Conservation (phyloP, 2,329 filamentous ascomycete genomes). For the Neocatenulostroma microsporum region DNA sequence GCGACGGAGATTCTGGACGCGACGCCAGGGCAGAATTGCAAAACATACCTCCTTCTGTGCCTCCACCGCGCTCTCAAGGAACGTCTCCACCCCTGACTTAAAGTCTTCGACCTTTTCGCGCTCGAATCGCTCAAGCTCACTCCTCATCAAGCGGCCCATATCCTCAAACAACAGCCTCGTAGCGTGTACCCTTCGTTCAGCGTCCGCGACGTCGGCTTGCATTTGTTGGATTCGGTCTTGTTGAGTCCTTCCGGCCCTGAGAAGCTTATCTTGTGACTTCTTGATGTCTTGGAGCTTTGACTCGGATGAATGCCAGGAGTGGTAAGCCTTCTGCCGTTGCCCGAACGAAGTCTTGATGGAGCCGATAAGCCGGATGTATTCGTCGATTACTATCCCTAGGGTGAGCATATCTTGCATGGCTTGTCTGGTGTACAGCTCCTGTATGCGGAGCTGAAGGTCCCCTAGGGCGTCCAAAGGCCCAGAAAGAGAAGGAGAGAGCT, state of each 20-base stretch:
- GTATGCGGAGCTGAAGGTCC: constrained; percentile 86
- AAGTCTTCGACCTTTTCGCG: constrained; percentile 98
- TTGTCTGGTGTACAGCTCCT: constrained; percentile 91
- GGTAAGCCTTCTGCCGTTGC: constrained; percentile 91
- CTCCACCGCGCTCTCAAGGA: constrained; percentile 91
- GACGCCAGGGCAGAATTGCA: background rate
- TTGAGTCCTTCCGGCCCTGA: constrained; percentile 88
- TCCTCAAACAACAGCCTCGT: constrained; percentile 87
- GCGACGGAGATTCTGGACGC: background rate
- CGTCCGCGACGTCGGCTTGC: constrained; percentile 87
- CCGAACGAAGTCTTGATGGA: constrained; percentile 89
- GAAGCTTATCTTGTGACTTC: constrained; percentile 82
- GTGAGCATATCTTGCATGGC: constrained; percentile 95
- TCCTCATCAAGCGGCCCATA: constrained; percentile 88
- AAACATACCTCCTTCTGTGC: constrained; percentile 94
- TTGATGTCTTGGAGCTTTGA: constrained; percentile 86
- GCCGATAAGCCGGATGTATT: constrained; percentile 93
- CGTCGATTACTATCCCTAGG: constrained; percentile 93
- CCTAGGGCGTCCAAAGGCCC: constrained; percentile 85
- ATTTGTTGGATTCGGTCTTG: constrained; percentile 92
- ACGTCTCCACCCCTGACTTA: constrained; percentile 96
- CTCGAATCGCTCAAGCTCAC: constrained; percentile 88
- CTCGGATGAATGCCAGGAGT: constrained; percentile 88
- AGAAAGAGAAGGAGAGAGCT: constrained; percentile 81
- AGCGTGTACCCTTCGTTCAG: constrained; percentile 87